A percentile compares a stretch with the other conserved stretches of the same genome.
These are phyloP conservation scores for Suillus americanus DNA, from an alignment of 768 basidiomycete genomes.

Conservation along the genomic window DNA sequence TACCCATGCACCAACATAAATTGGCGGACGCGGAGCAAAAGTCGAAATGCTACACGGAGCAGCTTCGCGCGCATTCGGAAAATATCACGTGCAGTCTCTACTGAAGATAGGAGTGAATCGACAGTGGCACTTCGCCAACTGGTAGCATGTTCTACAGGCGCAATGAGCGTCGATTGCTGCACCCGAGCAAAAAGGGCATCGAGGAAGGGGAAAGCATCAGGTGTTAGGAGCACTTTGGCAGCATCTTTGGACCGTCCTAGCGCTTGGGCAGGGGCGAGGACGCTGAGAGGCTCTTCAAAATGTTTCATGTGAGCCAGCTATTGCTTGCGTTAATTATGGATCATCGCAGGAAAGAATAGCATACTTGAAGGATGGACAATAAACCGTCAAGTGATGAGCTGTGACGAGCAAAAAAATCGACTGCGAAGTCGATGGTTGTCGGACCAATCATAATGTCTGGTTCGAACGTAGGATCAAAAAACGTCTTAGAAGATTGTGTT, in stretches of 20 bases:
- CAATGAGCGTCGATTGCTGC: slow-evolving; percentile 18
- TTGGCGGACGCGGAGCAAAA: slow-evolving; percentile 43
- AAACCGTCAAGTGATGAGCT: slow-evolving; percentile 56
- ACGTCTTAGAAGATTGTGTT: slow-evolving; percentile 41
- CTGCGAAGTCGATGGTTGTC: slow-evolving; percentile 49
- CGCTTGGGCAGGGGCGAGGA: slow-evolving; percentile 21
- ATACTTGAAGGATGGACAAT: slow-evolving; percentile 62
- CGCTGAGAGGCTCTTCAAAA: slow-evolving; percentile 59
- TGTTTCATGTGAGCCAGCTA: slow-evolving; percentile 72
- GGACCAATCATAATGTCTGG: slow-evolving; percentile 66
- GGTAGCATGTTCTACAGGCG: slow-evolving; percentile 15
- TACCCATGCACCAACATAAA: slow-evolving; percentile 46
- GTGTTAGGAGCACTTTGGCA: slow-evolving; percentile 14
- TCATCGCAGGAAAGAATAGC: slow-evolving; percentile 2
- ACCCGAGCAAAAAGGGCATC: slow-evolving; percentile 39
- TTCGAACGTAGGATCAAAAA: slow-evolving; percentile 63
- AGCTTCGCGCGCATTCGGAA: slow-evolving; percentile 33
- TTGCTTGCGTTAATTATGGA: slow-evolving; percentile 1
- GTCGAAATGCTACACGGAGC: slow-evolving; percentile 47
- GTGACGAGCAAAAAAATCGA: slow-evolving; percentile 57
- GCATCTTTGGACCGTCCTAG: slow-evolving; percentile 4
- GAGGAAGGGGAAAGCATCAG: slow-evolving; percentile 33
- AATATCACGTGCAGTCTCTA: slow-evolving; percentile 38
- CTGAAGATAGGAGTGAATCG: slow-evolving; percentile 29
- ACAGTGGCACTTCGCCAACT: slow-evolving; percentile 29